Conservation (phyloP, 2,329 filamentous ascomycete species). For the Fusarium kyushuense region DNA sequence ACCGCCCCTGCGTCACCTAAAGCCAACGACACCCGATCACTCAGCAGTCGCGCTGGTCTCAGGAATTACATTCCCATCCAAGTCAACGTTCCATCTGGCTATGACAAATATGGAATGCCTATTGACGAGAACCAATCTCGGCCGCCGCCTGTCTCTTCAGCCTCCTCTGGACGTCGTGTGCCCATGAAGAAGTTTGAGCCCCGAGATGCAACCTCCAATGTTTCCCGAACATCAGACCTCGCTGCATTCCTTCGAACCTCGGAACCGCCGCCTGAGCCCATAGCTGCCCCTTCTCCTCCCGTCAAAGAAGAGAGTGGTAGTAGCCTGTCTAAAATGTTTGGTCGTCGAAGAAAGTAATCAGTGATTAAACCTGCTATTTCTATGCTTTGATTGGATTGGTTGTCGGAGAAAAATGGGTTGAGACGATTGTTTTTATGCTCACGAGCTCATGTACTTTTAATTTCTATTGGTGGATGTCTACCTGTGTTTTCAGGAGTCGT, state of each 20-base stretch:
- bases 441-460: slow-evolving; percentile 48
- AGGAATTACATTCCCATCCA: slow-evolving; percentile 66
- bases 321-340: slow-evolving; percentile 62
- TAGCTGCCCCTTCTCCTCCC: slow-evolving; percentile 44
- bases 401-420: slow-evolving; percentile 12
- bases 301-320: slow-evolving; percentile 56
- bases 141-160: slow-evolving; percentile 40
- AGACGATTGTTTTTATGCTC: slow-evolving; percentile 42
- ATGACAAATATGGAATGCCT: slow-evolving; percentile 57
- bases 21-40: slow-evolving; percentile 50
- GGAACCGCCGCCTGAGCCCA: slow-evolving; percentile 66
- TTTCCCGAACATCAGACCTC: slow-evolving; percentile 73
- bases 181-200: slow-evolving; percentile 71
- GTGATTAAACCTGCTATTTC: slow-evolving; percentile 44
- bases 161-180: slow-evolving; percentile 58
- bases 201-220: slow-evolving; percentile 62
- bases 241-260: slow-evolving; percentile 79
- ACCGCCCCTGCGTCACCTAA: slow-evolving; percentile 44
- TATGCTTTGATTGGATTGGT: slow-evolving; percentile 31
- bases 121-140: slow-evolving; percentile 41
- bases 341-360: slow-evolving; percentile 62
- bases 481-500: slow-evolving; percentile 10
- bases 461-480: slow-evolving; percentile 42
- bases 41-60: slow-evolving; percentile 55
- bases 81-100: slow-evolving; percentile 60